phyloP scores from a whole-genome alignment of 1,139 yeast genomes.

The Candida tetrigidarum region DNA sequence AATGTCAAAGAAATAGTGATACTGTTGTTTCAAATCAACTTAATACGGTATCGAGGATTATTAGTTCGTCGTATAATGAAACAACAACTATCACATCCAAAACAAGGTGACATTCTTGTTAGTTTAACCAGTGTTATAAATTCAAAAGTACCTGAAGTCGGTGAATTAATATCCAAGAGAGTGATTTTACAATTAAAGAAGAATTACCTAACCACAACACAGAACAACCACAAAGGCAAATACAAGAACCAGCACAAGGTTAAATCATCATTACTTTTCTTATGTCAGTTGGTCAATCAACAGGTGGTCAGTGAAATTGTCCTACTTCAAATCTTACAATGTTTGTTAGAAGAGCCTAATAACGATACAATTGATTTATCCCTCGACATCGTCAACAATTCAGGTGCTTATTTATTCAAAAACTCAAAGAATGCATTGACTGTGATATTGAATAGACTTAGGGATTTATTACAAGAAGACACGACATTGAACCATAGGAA shows the following conservation, averaged over 20 bases:
- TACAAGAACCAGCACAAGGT: conserved; percentile 45
- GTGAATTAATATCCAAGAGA: conserved; percentile 58
- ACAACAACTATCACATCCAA: conserved; percentile 47
- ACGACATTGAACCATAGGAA: conserved; percentile 41
- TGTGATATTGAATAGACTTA: conserved; percentile 63
- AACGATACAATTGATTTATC: conserved; percentile 42
- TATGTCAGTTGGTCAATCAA: conserved; percentile 69
- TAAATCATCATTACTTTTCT: conserved; percentile 46
- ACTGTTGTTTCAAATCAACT: conserved; percentile 56
- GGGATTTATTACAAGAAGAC: conserved; percentile 63
- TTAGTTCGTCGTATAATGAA: conserved; percentile 60
- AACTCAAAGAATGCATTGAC: conserved; percentile 34
- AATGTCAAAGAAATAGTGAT: conserved; percentile 54
- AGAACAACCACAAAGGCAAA: too few species aligned
- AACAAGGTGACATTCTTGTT: conserved; percentile 56
- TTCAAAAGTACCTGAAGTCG: conserved; percentile 71
- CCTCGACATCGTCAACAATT: conserved; percentile 27
- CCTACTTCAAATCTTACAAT: conserved; percentile 63
- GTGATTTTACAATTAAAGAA: conserved; percentile 63
- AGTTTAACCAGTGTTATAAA: conserved; percentile 64
- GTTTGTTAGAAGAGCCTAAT: conserved; percentile 57
- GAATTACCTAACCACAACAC: conserved; percentile 53
- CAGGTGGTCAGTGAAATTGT: conserved; percentile 68
- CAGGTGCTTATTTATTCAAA: conserved; percentile 27
- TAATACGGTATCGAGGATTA: conserved; percentile 64